Conservation (phyloP, 2,329 filamentous ascomycete species). For the Sclerotinia subarctica region DNA sequence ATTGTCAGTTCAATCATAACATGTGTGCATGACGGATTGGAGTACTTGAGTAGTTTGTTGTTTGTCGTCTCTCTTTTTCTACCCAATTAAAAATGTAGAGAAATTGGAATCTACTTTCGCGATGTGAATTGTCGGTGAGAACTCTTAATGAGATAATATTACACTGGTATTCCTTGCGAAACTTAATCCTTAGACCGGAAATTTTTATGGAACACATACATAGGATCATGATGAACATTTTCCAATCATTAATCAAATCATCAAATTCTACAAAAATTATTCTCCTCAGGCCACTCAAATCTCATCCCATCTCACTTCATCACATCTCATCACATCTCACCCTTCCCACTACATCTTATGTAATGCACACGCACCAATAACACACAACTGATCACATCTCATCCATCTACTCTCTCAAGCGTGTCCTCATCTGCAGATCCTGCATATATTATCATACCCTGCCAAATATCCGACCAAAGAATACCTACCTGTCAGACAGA, state of each 20-base stretch:
- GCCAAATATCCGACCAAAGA: not conserved
- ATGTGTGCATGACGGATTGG: constrained; percentile 5
- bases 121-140: constrained; percentile 11
- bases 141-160: not conserved
- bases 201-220: not conserved
- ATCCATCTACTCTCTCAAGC: not conserved
- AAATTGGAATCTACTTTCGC: not conserved
- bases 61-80: not conserved
- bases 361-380: constrained; percentile 4
- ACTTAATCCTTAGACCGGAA: not conserved
- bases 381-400: not conserved
- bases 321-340: not conserved
- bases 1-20: not conserved
- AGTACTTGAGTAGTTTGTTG: not conserved
- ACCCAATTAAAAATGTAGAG: not conserved
- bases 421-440: not conserved
- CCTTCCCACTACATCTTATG: constrained; percentile 16
- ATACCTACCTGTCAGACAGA: not conserved
- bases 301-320: constrained; percentile 2
- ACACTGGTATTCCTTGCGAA: not conserved
- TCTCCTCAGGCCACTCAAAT: not conserved
- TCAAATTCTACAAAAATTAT: not conserved
- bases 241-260: not conserved
- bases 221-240: not conserved
- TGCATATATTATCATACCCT: not conserved